Base-by-base conservation (phyloP, 1,284 basidiomycete species). In the Pseudozyma thailandica region DNA sequence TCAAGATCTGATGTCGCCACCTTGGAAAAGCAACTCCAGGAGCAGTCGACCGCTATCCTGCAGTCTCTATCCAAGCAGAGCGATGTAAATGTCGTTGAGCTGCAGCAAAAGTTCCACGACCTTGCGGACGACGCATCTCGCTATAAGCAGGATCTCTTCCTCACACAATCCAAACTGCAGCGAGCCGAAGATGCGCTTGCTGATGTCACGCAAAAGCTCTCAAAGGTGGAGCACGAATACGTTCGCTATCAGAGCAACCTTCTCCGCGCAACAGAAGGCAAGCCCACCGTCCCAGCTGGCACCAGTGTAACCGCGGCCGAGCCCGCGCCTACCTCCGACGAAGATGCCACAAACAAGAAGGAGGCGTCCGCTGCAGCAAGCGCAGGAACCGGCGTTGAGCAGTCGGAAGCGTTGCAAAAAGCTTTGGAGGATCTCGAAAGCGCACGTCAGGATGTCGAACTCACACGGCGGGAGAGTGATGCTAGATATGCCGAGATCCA, bases 201-300 rank as follows among this genome's bases (percentile, higher is more conserved):
- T 8, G 38, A 72, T 12, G 48, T 46, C 41, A 50, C 48, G 3
- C 47, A 55, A 44, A 72, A 62, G 62, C 69, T 72, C 28, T 51
- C 58, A 21, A 58, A 56, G 26, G 62, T 72, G 9, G 69, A 72
- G 35, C 58, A 66, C 45, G 69, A 72, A 38, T 72, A 66, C 33
- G 69, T 72, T 38, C 62, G 69, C 27, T 72, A 65, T 23, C 69
- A 72, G 52, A 72, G 69, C 63, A 61, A 62, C 30, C 62, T 72
- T 15, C 50, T 72, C n/a, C 69, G 69, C 26, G 58, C 62, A n/a
- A 64, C 69, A 13, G 69, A 72, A 41, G 69, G 69, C 43, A 65
- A 65, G 37, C 35, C 63, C 2, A 66, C 52, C 13, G 53, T 66
- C 4, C 63, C 63, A 45, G 51, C 50, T 6, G 56, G 52, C 5